Percentiles rank a stretch among this genome's conserved stretches.
Conservation (phyloP, 352 stramenopile species). For the Globisporangium uncinulatum region DNA sequence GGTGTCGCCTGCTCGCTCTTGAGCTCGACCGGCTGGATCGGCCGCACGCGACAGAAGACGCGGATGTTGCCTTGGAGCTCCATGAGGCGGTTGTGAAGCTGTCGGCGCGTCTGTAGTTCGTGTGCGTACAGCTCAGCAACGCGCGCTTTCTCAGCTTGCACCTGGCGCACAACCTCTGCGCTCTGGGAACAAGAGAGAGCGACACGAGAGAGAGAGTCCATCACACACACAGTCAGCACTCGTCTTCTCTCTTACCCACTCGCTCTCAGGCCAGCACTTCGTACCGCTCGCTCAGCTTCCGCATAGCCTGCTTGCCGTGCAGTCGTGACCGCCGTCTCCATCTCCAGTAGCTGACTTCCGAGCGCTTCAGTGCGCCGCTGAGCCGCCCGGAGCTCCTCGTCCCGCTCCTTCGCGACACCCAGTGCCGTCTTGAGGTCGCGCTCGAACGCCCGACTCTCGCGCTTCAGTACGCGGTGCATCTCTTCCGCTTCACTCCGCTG, state of each 20-base stretch:
- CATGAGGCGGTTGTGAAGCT: conserved; percentile 88
- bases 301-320: conserved; percentile 28
- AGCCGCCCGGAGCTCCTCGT: conserved; percentile 32
- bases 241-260: neutral
- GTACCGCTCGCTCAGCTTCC: conserved; percentile 47
- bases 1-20: conserved; percentile 59
- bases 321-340: conserved; percentile 29
- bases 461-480: conserved; percentile 40
- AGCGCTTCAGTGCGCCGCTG: conserved; percentile 27
- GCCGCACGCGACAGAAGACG: conserved; percentile 90
- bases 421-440: conserved; percentile 55
- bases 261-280: neutral
- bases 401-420: conserved; percentile 38
- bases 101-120: conserved; percentile 64
- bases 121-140: conserved; percentile 61
- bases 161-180: conserved; percentile 35
- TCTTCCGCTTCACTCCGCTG: conserved; percentile 49
- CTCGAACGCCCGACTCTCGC: conserved; percentile 52
- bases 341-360: conserved; percentile 27
- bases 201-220: neutral
- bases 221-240: neutral
- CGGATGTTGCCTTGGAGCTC: conserved; percentile 92
- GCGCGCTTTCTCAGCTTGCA: conserved; percentile 52
- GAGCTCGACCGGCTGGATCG: conserved; percentile 69
- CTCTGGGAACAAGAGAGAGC: conserved; percentile 20